Evolutionary conservation across 164 flowering plant species (phyloP), one percentile per base, ranked within the genome.

Genomic region (Aristolochia contorta): DNA sequence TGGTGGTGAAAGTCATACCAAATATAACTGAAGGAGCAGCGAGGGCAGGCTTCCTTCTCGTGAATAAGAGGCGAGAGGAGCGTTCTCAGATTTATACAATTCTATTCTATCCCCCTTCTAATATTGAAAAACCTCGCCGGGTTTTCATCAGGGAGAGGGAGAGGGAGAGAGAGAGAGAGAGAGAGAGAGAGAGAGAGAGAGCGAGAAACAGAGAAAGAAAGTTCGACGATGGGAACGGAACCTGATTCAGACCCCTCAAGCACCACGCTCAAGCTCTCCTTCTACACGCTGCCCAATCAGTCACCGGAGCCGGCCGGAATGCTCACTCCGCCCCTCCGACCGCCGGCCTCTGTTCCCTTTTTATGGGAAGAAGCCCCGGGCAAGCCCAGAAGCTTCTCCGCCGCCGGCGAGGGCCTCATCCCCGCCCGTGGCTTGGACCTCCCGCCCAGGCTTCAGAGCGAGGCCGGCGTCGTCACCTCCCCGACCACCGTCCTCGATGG

Each of bases 351-450:
- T 8, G 70, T 89, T 33, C 96, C 96, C 0, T 89, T 89, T 67
- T 60, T 62, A 50, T 89, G 96, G 96, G 96, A 89, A 64, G 91
- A 86, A 56, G 84, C 81, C 1, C 96, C 96, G 1, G 93, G 96
- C 7, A 78, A 65, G 75, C 93, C 96, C 51, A 66, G 81, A 49
- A 61, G 64, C 48, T 47, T 54, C 52, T 55, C 50, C 18, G 4
- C 56, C 56, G 12, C 30, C 14, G 27, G 22, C 15, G 56, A 30
- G 21, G 4, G 13, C 10, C 49, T 16, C 56, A 19, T 20, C 25
- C 19, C 56, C 50, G 2, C 70, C 78, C 57, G 43, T 37, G 1
- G 27, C 56, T 60, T 88, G 54, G 89, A 81, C 5, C 79, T 81
- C 19, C 92, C 96, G 19, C 96, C 96, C 23, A 70, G 89, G 71